These are phyloP conservation scores for Rhodotorula mucilaginosa DNA, from an alignment of 1,284 basidiomycete genomes.

Conservation along the genomic window DNA sequence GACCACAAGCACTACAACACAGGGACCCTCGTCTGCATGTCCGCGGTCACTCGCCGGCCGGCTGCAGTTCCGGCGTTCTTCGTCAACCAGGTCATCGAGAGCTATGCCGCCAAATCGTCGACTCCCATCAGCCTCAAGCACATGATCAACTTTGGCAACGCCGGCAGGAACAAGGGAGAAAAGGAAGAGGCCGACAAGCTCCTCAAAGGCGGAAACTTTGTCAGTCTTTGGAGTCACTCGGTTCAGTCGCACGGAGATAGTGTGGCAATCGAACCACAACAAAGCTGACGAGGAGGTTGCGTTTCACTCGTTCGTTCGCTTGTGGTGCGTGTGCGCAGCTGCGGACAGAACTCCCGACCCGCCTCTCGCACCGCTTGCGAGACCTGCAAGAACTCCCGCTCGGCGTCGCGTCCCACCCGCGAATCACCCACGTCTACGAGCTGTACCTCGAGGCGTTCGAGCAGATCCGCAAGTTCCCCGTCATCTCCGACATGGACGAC, in stretches of 20 bases:
- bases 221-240: conserved; percentile 15
- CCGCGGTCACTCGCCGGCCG: conserved; percentile 10
- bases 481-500: conserved; percentile 68
- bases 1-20: no score
- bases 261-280: no score
- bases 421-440: conserved; percentile 78
- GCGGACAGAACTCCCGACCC: conserved; percentile 78
- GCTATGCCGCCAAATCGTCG: conserved; percentile 25
- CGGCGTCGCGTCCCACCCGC: conserved; percentile 81
- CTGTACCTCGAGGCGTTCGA: conserved; percentile 53
- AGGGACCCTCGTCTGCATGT: background rate
- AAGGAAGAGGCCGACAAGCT: conserved; percentile 41
- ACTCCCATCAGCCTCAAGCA: conserved; percentile 44
- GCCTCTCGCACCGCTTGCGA: conserved; percentile 80
- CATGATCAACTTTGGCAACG: conserved; percentile 43
- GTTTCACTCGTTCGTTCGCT: no score
- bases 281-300: no score
- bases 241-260: background rate
- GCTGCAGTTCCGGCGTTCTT: conserved; percentile 33
- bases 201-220: conserved; percentile 44
- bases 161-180: conserved; percentile 31
- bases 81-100: conserved; percentile 30
- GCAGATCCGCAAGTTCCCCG: conserved; percentile 68
- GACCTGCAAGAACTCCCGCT: conserved; percentile 82
- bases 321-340: conserved; percentile 47